These are phyloP conservation scores for Giardia muris DNA, from an alignment of 208 protist species.

Conservation along the genomic window DNA sequence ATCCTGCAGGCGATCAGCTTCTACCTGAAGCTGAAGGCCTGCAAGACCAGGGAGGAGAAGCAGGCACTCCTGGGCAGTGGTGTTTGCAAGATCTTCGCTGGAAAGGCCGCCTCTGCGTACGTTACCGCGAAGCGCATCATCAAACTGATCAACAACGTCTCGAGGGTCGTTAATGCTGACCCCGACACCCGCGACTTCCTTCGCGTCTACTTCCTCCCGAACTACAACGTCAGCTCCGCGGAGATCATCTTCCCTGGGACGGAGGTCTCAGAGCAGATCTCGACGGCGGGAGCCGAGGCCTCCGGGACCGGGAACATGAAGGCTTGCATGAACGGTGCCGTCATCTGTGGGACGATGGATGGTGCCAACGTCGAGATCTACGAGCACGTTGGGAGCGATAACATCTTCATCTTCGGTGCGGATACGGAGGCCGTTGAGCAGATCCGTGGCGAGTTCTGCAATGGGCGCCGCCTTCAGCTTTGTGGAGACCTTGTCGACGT, in stretches of 20 bases:
- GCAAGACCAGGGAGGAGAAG: constrained; percentile 34
- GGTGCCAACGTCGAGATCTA: constrained; percentile 66
- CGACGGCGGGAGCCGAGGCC: constrained; percentile 51
- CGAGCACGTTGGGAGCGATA: constrained; percentile 56
- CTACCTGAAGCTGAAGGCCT: constrained; percentile 52
- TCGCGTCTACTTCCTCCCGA: constrained; percentile 63
- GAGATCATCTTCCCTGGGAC: constrained; percentile 61
- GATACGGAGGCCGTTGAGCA: constrained; percentile 45
- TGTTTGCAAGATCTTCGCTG: constrained; percentile 56
- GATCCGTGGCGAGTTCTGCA: neutral
- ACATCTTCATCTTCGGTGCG: constrained; percentile 62
- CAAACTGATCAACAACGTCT: constrained; percentile 61
- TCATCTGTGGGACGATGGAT: constrained; percentile 64
- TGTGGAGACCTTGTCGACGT: constrained; percentile 40
- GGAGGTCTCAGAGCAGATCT: constrained; percentile 67
- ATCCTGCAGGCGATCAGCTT: constrained; percentile 52
- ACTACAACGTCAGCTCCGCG: constrained; percentile 62
- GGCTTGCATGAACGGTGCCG: constrained; percentile 59
- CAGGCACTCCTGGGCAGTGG: constrained; percentile 28
- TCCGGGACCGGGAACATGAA: constrained; percentile 69
- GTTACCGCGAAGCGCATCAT: constrained; percentile 63
- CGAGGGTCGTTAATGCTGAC: constrained; percentile 59
- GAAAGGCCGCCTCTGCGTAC: constrained; percentile 63
- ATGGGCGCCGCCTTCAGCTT: constrained; percentile 34
- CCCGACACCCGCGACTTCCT: constrained; percentile 48